Base-by-base conservation (phyloP, 345 rosid species). In the Brassica incana region DNA sequence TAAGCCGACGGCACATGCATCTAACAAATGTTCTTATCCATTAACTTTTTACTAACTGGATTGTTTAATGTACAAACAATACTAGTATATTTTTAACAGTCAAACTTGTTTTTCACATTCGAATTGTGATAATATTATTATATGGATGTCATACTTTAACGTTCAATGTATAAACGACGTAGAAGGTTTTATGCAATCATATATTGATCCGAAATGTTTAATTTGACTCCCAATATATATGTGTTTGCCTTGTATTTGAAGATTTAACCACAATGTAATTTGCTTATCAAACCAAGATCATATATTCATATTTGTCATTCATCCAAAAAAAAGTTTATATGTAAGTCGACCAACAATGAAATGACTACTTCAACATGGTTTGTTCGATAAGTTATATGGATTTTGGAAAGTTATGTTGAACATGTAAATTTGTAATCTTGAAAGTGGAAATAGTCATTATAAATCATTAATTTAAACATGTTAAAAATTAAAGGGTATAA, bases 71-170 rank as follows among this genome's bases (percentile, higher is more conserved):
- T 56, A 18, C 20, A 15, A 12, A 50, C 7, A 50, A n/a, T 50
- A 50, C 27, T 65, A 27, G 6, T 27, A 11, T 65, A 72, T 59
- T n/a, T 29, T 73, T 10, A 59, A 60, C 6, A 59, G 48, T 29
- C 27, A 63, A 6, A 29, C 78, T 50, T 74, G 75, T 52, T 79
- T 79, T 74, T 69, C 75, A 74, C 71, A 36, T 79, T 79, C n/a
- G 25, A 35, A 36, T 62, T 68, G 16, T 11, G 6, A 45, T 73
- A n/a, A 5, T n/a, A n/a, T 5, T 50, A 50, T 71, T 11, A n/a
- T 77, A 63, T 65, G 16, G 6, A 60, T 48, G 18, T 48, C 62
- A 43, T 60, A 18, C 15, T 77, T 50, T 50, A n/a, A 15, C 75
- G 65, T 33, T 32, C 12, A 25, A 10, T 77, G 25, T 50, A 50